Evolutionary conservation across 2,329 filamentous ascomycete genomes (phyloP), one percentile per base, ranked within the genome.

Genomic region (Didymella segeticola): DNA sequence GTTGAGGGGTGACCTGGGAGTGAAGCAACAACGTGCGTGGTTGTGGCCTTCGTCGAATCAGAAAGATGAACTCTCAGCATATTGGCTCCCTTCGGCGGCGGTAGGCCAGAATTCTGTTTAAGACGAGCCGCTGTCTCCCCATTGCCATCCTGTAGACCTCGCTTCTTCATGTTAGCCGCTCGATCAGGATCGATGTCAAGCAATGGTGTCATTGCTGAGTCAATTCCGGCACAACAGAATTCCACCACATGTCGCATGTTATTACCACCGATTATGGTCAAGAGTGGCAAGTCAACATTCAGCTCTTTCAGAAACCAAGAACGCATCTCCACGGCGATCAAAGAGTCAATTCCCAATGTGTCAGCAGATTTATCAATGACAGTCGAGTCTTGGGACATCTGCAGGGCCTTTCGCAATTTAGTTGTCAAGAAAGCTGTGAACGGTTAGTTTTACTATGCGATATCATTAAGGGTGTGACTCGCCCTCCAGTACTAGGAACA

Each of bases 231-330:
- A 6, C 26, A 17, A n/a, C 26, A 37, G 6, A 20, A 22, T 7
- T 20, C 22, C 12, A 48, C 14, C 4, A 49, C 30, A 7, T 41
- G 39, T 12, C 39, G 37, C 41, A 49, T 49, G 3, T 25, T 46
- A 4, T n/a, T 17, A 6, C 75, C 52, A 2, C 56, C 55, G 8
- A 68, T 38, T 9, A 69, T 61, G 42, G 64, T 64, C 15, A 71
- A 39, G 0, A 68, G 58, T 11, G 57, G 63, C n/a, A 69, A 57
- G 27, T 64, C 57, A 2, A 67, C 45, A 2, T 64, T 63, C 1
- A 79, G 48, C 10, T 64, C 60, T 48, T 72, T 71, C 30, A 67
- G 65, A 20, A 77, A 64, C 77, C 76, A 78, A 25, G 66, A 72
- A 1, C 75, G 64, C 7, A 79, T 61, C 43, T 79, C 76, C 1